Evolutionary conservation across 2,329 filamentous ascomycete species (phyloP).

Genomic region (Claviceps cyperi): DNA sequence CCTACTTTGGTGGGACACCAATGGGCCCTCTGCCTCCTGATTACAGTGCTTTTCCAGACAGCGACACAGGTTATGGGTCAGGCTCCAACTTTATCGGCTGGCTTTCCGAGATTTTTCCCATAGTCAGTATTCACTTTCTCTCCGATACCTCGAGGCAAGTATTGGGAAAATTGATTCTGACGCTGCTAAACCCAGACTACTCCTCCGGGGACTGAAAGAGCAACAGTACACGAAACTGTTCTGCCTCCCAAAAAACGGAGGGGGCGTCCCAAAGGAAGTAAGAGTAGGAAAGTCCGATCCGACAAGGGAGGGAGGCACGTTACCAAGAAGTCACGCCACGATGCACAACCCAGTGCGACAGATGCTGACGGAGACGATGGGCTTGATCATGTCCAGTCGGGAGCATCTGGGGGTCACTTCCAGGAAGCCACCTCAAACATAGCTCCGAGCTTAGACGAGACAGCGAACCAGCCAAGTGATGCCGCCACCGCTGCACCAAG

Average conservation of each 20-base stretch:
- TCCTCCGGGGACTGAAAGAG: neutral
- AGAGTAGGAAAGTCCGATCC: constrained; percentile 15
- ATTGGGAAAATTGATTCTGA: neutral
- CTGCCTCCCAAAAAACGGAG: constrained; percentile 27
- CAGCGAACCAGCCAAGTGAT: constrained; percentile 6
- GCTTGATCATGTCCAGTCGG: neutral
- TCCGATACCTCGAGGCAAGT: neutral
- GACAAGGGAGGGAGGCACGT: constrained; percentile 6
- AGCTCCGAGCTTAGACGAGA: neutral
- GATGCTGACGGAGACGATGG: neutral
- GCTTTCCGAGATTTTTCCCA: constrained; percentile 44
- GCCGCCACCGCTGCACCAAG: constrained; percentile 9
- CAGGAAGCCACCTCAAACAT: neutral
- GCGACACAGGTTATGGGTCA: constrained; percentile 39
- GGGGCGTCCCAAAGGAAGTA: constrained; percentile 42
- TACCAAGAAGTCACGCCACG: neutral
- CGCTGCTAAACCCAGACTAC: neutral
- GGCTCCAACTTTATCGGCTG: constrained; percentile 46
- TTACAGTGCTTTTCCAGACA: constrained; percentile 36
- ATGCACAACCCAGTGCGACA: neutral
- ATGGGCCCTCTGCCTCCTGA: constrained; percentile 37
- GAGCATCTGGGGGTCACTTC: neutral
- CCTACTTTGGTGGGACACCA: constrained; percentile 49
- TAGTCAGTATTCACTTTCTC: neutral
- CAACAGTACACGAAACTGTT: neutral